phyloP scores from a whole-genome alignment of 441 rosid genomes.

The Euphorbia corollata region DNA sequence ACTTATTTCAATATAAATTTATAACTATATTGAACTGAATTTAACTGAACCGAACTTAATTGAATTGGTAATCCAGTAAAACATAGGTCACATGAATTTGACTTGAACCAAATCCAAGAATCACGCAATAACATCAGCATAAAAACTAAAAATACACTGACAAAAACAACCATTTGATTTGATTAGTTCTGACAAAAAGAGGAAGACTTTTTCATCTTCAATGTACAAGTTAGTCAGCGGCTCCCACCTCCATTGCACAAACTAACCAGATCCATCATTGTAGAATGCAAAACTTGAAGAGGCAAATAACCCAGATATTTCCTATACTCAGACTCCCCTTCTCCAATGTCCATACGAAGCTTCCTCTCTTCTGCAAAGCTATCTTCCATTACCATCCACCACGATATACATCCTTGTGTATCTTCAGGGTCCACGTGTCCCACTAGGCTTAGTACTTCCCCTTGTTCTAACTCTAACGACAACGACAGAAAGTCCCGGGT shows the following conservation, averaged over 20 bases:
- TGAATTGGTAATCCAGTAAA: too few relatives aligned
- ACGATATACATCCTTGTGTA: conserved; percentile 60
- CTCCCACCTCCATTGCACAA: conserved; percentile 51
- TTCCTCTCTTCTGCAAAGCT: conserved; percentile 56
- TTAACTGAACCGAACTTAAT: too few relatives aligned
- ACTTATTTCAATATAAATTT: too few relatives aligned
- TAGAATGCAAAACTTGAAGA: conserved; percentile 53
- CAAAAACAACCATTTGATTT: too few relatives aligned
- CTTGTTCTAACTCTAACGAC: conserved; percentile 76
- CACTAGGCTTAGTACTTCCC: conserved; percentile 69
- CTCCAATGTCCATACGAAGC: conserved; percentile 29
- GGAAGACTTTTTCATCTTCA: neutral
- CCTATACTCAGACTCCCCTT: conserved; percentile 45
- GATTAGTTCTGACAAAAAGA: too few relatives aligned
- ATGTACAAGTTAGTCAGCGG: conserved; percentile 21
- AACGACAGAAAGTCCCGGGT: conserved; percentile 59
- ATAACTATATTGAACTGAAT: too few relatives aligned
- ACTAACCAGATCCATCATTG: conserved; percentile 71
- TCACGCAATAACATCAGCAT: too few relatives aligned
- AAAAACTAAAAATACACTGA: too few relatives aligned
- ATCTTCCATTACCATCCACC: conserved; percentile 89
- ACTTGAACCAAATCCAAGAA: too few relatives aligned
- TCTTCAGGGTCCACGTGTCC: conserved; percentile 81
- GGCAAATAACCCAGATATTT: conserved; percentile 70
- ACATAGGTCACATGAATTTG: too few relatives aligned